Percentiles rank a stretch among this genome's conserved stretches.
Evolutionary conservation across 1,139 yeast species (phyloP).

Genomic region (Keqinozyma sinolaborantium): DNA sequence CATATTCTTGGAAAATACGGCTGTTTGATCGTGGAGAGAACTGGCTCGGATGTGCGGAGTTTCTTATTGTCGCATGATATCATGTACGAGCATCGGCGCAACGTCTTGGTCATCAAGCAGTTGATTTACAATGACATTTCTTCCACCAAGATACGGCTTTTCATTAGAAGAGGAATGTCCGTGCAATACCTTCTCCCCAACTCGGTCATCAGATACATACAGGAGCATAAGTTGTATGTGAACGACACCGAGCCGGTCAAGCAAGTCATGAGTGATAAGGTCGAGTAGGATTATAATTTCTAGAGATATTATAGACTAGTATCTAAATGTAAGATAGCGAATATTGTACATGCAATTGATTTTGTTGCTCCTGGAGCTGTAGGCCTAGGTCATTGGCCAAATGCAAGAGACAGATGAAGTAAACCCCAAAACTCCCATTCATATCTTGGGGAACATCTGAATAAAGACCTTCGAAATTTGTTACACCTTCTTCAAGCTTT

Average conservation of each 20-base stretch:
- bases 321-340: slow-evolving; percentile 3
- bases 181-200: slow-evolving; percentile 94
- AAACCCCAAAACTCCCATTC: slow-evolving; percentile 80
- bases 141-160: slow-evolving; percentile 89
- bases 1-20: slow-evolving; percentile 96
- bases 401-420: slow-evolving; percentile 78
- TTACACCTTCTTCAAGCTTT: slow-evolving; percentile 7
- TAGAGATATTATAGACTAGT: not conserved
- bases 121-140: slow-evolving; percentile 93
- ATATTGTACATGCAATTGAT: slow-evolving; percentile 7
- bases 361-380: slow-evolving; percentile 48
- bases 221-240: slow-evolving; percentile 81
- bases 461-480: slow-evolving; percentile 40
- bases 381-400: slow-evolving; percentile 84
- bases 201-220: slow-evolving; percentile 90
- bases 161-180: slow-evolving; percentile 92
- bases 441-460: slow-evolving; percentile 16
- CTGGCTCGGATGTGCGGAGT: slow-evolving; percentile 93
- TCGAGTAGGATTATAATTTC: slow-evolving; percentile 21
- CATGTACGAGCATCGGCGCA: slow-evolving; percentile 93
- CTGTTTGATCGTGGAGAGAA: slow-evolving; percentile 91
- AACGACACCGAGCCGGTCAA: slow-evolving; percentile 92
- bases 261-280: slow-evolving; percentile 68
- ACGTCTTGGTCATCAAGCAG: slow-evolving; percentile 91
- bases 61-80: slow-evolving; percentile 90